These are phyloP conservation scores for Malania oleifera DNA, from an alignment of 164 flowering plant genomes.

Conservation along the genomic window DNA sequence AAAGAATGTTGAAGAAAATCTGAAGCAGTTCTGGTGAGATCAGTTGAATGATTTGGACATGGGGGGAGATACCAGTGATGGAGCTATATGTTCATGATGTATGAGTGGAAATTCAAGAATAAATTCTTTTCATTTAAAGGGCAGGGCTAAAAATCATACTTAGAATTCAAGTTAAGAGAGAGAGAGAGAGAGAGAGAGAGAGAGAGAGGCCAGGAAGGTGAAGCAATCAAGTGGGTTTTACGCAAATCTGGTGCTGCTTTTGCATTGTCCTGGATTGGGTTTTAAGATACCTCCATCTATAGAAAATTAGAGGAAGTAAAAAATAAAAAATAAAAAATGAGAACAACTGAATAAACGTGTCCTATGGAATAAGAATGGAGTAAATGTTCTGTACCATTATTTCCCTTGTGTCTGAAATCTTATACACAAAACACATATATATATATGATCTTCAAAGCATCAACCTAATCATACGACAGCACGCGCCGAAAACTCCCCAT, in stretches of 20 bases:
- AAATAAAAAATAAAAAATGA: slow-evolving; percentile 5
- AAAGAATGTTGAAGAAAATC: neutral
- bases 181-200: slow-evolving; percentile 18
- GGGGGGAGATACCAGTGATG: neutral
- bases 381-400: neutral
- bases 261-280: slow-evolving; percentile 51
- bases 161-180: slow-evolving; percentile 59
- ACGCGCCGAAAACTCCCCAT: neutral
- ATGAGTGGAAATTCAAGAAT: slow-evolving; percentile 10
- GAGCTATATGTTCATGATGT: neutral
- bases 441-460: too few relatives aligned
- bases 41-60: slow-evolving; percentile 1
- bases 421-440: neutral
- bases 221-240: slow-evolving; percentile 77
- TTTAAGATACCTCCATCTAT: slow-evolving; percentile 47
- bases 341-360: slow-evolving; percentile 12
- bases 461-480: neutral
- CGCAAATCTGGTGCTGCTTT: slow-evolving; percentile 55
- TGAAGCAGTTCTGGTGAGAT: neutral
- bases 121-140: slow-evolving; percentile 26
- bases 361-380: slow-evolving; percentile 9
- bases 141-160: slow-evolving; percentile 39
- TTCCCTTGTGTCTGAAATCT: neutral
- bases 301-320: too few relatives aligned
- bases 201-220: slow-evolving; percentile 23